phyloP scores from a whole-genome alignment of 352 stramenopile genomes.

The Albugo candida region DNA sequence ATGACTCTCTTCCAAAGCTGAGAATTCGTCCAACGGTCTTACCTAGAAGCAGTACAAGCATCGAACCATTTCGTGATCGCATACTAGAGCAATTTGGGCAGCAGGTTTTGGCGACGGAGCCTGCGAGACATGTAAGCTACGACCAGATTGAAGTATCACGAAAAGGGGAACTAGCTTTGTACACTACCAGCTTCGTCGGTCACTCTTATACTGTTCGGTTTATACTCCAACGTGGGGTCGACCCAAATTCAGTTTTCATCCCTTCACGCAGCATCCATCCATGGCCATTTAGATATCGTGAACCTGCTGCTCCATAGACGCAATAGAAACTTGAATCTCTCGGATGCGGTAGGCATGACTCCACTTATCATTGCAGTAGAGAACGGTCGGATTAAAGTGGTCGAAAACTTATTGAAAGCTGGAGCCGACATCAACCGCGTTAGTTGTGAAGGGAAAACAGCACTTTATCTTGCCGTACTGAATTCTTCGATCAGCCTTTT shows the following conservation, averaged over 20 bases:
- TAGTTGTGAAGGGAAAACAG: conserved; percentile 63
- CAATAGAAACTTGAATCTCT: conserved; percentile 27
- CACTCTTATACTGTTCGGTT: conserved; percentile 21
- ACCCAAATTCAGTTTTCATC: conserved; percentile 19
- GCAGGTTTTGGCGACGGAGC: conserved; percentile 11
- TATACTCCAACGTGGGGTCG: conserved; percentile 21
- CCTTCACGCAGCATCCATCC: conserved; percentile 25
- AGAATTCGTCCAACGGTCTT: background rate
- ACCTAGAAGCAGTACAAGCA: background rate
- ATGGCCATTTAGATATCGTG: conserved; percentile 24
- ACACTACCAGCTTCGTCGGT: conserved; percentile 24
- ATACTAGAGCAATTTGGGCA: conserved; percentile 1
- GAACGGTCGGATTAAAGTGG: conserved; percentile 28
- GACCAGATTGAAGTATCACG: conserved; percentile 11
- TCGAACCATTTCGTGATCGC: background rate
- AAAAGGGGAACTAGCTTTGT: conserved; percentile 32
- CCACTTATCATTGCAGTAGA: conserved; percentile 50
- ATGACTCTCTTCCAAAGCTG: background rate
- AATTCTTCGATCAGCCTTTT: conserved; percentile 25
- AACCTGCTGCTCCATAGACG: conserved; percentile 22
- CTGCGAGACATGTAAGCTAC: background rate
- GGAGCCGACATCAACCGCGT: conserved; percentile 56
- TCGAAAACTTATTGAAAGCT: conserved; percentile 49
- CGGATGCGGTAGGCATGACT: conserved; percentile 29
- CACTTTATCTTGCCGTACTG: conserved; percentile 39